phyloP scores from a whole-genome alignment of 768 basidiomycete genomes.

The Mycena amicta region DNA sequence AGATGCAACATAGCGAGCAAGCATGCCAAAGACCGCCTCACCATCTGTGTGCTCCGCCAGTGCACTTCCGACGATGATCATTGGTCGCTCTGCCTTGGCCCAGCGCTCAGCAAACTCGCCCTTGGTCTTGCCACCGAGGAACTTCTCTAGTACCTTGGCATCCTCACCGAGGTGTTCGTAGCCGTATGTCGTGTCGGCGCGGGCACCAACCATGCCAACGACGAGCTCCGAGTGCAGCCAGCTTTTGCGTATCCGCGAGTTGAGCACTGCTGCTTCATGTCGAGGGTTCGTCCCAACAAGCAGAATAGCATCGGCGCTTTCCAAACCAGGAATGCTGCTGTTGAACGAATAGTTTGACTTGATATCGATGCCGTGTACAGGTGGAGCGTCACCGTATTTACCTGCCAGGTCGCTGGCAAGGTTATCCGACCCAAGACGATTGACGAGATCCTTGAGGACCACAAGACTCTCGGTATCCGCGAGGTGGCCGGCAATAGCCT shows the following conservation, averaged over 20 bases:
- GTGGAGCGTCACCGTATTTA: constrained; percentile 55
- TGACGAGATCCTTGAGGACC: constrained; percentile 90
- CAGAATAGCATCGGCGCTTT: constrained; percentile 89
- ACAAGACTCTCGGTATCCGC: constrained; percentile 95
- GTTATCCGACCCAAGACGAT: constrained; percentile 95
- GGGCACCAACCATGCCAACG: constrained; percentile 87
- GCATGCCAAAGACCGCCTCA: constrained; percentile 69
- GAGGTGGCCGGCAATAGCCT: constrained; percentile 89
- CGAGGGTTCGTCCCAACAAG: constrained; percentile 96
- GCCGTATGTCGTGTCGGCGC: constrained; percentile 88
- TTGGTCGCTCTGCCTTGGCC: constrained; percentile 85
- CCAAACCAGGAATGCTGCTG: constrained; percentile 85
- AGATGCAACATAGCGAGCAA: constrained; percentile 78
- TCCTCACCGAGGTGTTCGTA: constrained; percentile 88
- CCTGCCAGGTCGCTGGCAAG: constrained; percentile 74
- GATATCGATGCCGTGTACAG: constrained; percentile 82
- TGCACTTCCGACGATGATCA: constrained; percentile 92
- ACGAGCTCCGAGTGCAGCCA: constrained; percentile 89
- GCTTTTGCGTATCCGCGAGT: constrained; percentile 93
- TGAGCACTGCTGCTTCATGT: constrained; percentile 95
- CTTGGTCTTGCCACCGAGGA: constrained; percentile 66
- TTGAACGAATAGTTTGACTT: constrained; percentile 98
- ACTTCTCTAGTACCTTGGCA: constrained; percentile 73
- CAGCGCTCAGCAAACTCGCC: constrained; percentile 73
- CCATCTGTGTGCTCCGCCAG: constrained; percentile 86